phyloP scores from a whole-genome alignment of 2,329 filamentous ascomycete species.

The Thielaviopsis cerberus region DNA sequence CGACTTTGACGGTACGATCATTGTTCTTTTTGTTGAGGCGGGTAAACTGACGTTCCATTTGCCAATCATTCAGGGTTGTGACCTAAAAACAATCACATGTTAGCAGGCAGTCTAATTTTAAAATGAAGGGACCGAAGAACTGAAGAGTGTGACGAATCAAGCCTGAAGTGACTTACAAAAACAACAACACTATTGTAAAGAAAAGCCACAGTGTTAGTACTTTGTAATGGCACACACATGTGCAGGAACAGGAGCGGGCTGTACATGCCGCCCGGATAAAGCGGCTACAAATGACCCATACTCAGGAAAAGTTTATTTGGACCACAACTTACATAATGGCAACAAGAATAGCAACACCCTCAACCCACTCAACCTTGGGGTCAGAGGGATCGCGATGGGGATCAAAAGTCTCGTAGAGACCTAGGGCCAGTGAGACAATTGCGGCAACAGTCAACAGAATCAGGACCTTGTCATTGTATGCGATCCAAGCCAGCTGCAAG shows the following conservation, averaged over 20 bases:
- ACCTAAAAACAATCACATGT: conserved; percentile 9
- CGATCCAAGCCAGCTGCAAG: conserved; percentile 43
- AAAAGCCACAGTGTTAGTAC: not conserved
- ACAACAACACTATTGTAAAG: conserved; percentile 11
- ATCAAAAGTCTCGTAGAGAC: conserved; percentile 47
- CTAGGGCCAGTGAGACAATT: conserved; percentile 47
- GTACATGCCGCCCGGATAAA: not conserved
- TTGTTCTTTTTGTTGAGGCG: conserved; percentile 44
- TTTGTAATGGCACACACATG: not conserved
- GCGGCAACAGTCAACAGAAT: conserved; percentile 52
- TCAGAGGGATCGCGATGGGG: conserved; percentile 16
- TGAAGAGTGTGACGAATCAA: not conserved
- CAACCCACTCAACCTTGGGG: conserved; percentile 17
- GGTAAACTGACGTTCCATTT: conserved; percentile 48
- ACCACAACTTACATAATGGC: conserved; percentile 23
- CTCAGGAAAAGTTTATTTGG: conserved; percentile 15
- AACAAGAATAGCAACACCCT: conserved; percentile 13
- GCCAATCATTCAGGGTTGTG: conserved; percentile 41
- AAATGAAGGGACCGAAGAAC: not conserved
- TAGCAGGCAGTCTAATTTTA: not conserved
- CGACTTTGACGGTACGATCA: conserved; percentile 45
- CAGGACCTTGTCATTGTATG: conserved; percentile 57
- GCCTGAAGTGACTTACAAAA: conserved; percentile 10
- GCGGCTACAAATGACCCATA: not conserved
- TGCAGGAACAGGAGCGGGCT: not conserved